A percentile compares a stretch with the other conserved stretches of the same genome.
Evolutionary conservation across 805 yeast species (phyloP).

Genomic region (Metschnikowia picachoensis): DNA sequence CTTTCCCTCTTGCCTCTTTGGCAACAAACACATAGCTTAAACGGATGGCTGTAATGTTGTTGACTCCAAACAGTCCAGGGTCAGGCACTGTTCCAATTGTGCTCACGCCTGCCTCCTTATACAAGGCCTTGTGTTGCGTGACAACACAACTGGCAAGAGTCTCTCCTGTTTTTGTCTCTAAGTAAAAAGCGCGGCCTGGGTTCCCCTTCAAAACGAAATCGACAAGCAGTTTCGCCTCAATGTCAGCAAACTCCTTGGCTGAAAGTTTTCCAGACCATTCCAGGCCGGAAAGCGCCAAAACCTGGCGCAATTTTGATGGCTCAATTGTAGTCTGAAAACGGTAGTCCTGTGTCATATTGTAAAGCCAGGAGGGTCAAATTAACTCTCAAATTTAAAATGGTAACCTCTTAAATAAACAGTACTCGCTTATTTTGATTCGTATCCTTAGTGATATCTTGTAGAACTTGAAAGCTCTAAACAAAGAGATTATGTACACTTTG

Average conservation of each 20-base stretch:
- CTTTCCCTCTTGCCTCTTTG: constrained; percentile 24
- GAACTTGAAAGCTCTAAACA: no score
- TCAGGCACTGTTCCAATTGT: constrained; percentile 26
- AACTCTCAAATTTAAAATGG: no score
- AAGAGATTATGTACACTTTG: no score
- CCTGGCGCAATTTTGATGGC: constrained; percentile 19
- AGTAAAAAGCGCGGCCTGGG: constrained; percentile 24
- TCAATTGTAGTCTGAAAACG: constrained; percentile 22
- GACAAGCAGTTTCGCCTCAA: constrained; percentile 14
- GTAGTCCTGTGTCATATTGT: constrained; percentile 10
- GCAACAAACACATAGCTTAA: constrained; percentile 28
- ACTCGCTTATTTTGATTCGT: no score
- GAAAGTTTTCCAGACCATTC: constrained; percentile 24
- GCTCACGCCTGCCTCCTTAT: constrained; percentile 24
- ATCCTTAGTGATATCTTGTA: no score
- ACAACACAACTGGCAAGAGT: constrained; percentile 24
- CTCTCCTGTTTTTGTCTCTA: constrained; percentile 21
- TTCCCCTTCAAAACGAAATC: constrained; percentile 17
- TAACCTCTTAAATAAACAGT: no score
- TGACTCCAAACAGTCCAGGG: constrained; percentile 30
- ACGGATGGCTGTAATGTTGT: constrained; percentile 25
- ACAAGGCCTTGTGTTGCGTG: constrained; percentile 25
- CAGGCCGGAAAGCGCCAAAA: constrained; percentile 22
- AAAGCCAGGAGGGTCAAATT: no score
- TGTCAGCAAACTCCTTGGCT: constrained; percentile 23